These are phyloP conservation scores for Colletotrichum abscissum DNA, from an alignment of 2,329 filamentous ascomycete genomes.

Conservation along the genomic window DNA sequence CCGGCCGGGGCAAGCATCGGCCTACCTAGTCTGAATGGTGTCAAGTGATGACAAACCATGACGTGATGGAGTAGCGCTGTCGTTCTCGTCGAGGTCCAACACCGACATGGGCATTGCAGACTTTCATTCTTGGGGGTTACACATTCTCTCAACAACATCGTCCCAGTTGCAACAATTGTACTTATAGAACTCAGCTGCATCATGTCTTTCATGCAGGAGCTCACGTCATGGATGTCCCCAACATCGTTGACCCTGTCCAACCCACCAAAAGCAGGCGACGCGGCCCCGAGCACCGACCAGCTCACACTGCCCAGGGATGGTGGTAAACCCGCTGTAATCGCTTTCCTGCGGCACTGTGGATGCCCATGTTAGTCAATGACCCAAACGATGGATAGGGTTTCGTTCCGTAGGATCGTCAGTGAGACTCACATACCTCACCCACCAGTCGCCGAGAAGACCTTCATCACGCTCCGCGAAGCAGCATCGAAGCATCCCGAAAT, in stretches of 20 bases:
- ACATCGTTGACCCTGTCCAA: not conserved
- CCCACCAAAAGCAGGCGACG: not conserved
- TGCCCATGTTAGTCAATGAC: constrained; percentile 72
- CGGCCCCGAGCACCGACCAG: not conserved
- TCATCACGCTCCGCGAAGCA: constrained; percentile 63
- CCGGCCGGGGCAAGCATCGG: not conserved
- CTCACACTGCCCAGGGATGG: constrained; percentile 63
- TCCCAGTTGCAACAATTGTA: not conserved
- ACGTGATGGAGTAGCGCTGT: not conserved
- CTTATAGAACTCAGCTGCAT: not conserved
- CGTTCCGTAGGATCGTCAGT: not conserved
- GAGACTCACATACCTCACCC: not conserved
- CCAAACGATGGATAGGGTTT: too few species aligned
- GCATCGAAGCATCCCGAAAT: constrained; percentile 61
- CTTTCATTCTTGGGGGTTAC: not conserved
- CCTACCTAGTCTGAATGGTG: not conserved
- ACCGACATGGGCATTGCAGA: too few species aligned
- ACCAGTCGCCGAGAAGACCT: constrained; percentile 77
- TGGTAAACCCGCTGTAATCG: constrained; percentile 68
- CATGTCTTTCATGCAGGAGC: constrained; percentile 25
- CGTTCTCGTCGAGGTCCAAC: not conserved
- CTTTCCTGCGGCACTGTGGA: constrained; percentile 79
- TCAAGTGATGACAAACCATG: not conserved
- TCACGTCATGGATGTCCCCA: constrained; percentile 20
- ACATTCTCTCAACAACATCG: not conserved